Conservation (phyloP, 2,329 filamentous ascomycete species). For the Aschersonia sp. region DNA sequence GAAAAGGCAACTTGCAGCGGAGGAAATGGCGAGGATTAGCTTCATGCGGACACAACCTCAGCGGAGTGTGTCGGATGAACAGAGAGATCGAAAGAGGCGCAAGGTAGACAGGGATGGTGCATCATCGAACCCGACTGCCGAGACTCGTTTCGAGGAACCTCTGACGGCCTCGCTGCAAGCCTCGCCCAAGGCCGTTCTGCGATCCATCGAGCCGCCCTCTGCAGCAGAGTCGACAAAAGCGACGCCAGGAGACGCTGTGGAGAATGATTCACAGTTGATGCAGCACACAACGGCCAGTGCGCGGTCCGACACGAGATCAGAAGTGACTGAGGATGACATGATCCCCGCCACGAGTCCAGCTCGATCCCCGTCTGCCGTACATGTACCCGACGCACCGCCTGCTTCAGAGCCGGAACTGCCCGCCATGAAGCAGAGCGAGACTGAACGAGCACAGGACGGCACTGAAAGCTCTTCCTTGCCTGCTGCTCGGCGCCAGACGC, state of each 20-base stretch:
- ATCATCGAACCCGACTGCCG: too few relatives aligned
- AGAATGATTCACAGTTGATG: slow-evolving; percentile 1
- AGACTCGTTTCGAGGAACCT: too few relatives aligned
- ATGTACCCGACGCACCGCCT: slow-evolving; percentile 6
- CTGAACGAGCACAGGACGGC: slow-evolving; percentile 7
- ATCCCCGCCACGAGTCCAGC: slow-evolving; percentile 25
- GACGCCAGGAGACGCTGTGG: slow-evolving; percentile 12
- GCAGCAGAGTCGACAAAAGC: slow-evolving; percentile 13
- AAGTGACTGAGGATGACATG: slow-evolving; percentile 17
- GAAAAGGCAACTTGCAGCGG: slow-evolving; percentile 24
- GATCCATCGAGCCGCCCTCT: slow-evolving; percentile 12
- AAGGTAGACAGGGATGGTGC: slow-evolving; percentile 2
- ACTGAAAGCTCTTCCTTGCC: slow-evolving; percentile 15
- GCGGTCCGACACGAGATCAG: not conserved
- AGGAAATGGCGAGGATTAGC: slow-evolving; percentile 26
- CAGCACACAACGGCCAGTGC: not conserved
- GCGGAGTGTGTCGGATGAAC: slow-evolving; percentile 9
- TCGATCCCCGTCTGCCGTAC: slow-evolving; percentile 13
- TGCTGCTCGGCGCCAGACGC: slow-evolving; percentile 6
- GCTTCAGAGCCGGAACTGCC: slow-evolving; percentile 20
- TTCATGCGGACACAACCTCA: slow-evolving; percentile 13
- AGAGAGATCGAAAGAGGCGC: slow-evolving; percentile 14
- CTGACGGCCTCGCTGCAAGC: too few relatives aligned
- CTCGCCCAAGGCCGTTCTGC: not conserved
- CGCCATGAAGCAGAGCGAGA: slow-evolving; percentile 12